Base-by-base conservation (phyloP, 164 flowering plant genomes). In the Euptelea pleiosperma region DNA sequence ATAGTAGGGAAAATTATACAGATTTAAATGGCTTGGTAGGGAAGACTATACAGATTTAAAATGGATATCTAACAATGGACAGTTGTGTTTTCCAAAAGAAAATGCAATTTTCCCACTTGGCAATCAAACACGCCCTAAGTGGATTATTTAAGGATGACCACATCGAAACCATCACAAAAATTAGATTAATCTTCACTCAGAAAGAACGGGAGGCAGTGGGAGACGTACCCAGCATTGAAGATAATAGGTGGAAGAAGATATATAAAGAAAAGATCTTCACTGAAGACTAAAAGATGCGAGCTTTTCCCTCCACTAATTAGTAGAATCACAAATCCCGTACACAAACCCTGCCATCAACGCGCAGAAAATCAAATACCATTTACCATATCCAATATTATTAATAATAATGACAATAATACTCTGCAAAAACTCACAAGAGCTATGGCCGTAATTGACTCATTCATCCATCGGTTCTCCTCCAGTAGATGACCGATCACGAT, bases 391-490 rank as follows among this genome's bases (percentile, higher is more conserved):
- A 42, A 15, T 21, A 2, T n/a, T n/a, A n/a, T n/a, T n/a, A n/a
- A n/a, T n/a, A n/a, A n/a, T n/a, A n/a, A n/a, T n/a, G n/a, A n/a
- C n/a, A n/a, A n/a, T n/a, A n/a, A n/a, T n/a, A n/a, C n/a, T n/a
- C n/a, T n/a, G n/a, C n/a, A 56, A 24, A 19, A 60, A 75, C 90
- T 77, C 60, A 90, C 97, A 52, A 87, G 79, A 6, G 73, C 68
- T 6, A 90, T 80, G 18, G 97, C 97, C 0, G 95, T 90, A 31
- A 84, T 85, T 7, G 97, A 87, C 61, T 90, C 94, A 57, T 87
- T 90, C 79, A 90, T 85, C 95, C 95, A 90, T 29, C 95, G 77
- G 45, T 65, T 78, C 68, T 90, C 91, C 68, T 87, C 95, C 28
- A 90, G 44, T 25, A 85, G 67, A 67, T 90, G 97, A n/a, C 97